phyloP scores from a whole-genome alignment of 352 stramenopile species.

The Phytophthora cryptogea region DNA sequence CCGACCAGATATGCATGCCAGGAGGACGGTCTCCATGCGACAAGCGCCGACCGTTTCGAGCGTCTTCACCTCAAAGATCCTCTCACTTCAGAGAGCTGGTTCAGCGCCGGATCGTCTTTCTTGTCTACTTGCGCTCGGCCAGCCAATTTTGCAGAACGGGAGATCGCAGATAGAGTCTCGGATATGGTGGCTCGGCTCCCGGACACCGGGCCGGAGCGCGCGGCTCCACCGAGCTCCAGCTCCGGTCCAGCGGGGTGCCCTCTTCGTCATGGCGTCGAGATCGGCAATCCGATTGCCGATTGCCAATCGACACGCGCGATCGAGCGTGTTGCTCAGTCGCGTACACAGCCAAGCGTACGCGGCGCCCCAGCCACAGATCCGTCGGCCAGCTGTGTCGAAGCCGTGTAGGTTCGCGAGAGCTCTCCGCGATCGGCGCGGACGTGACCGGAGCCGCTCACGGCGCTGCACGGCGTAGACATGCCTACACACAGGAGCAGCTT shows the following conservation, averaged over 20 bases:
- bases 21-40: slow-evolving; percentile 28
- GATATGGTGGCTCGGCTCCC: no score
- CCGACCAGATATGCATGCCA: slow-evolving; percentile 12
- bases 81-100: slow-evolving; percentile 38
- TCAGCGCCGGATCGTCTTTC: slow-evolving; percentile 17
- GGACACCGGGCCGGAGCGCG: neutral
- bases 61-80: slow-evolving; percentile 34
- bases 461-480: slow-evolving; percentile 2
- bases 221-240: slow-evolving; percentile 13
- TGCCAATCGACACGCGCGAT: slow-evolving; percentile 21
- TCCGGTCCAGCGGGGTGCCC: slow-evolving; percentile 6
- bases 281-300: no score
- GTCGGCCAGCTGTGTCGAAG: slow-evolving; percentile 1
- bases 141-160: slow-evolving; percentile 20
- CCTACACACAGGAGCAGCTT: neutral
- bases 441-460: neutral
- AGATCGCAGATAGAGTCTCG: slow-evolving; percentile 1
- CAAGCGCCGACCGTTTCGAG: slow-evolving; percentile 32
- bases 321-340: slow-evolving; percentile 20
- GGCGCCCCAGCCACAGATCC: slow-evolving; percentile 11
- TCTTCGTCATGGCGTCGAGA: slow-evolving; percentile 17
- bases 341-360: slow-evolving; percentile 18
- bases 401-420: slow-evolving; percentile 20
- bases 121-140: neutral
- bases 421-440: slow-evolving; percentile 10